A percentile compares a stretch with the other conserved stretches of the same genome.
Conservation (phyloP, 2,329 filamentous ascomycete species). For the Ascocoryne sarcoides region DNA sequence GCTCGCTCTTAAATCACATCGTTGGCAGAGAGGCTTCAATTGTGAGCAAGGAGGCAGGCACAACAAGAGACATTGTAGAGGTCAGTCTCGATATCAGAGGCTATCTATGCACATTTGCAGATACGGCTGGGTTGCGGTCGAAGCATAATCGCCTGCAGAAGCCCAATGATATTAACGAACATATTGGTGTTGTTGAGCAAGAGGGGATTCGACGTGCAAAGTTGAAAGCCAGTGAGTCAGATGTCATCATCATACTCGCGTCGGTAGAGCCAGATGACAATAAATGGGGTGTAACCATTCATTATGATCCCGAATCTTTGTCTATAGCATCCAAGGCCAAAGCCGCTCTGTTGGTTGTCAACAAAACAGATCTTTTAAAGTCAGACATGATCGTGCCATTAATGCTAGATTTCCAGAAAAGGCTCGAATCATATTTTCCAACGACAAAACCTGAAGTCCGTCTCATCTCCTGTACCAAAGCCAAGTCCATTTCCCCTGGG, state of each 20-base stretch:
- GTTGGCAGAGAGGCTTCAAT: constrained; percentile 92
- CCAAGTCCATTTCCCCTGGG: constrained; percentile 27
- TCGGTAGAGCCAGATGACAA: constrained; percentile 51
- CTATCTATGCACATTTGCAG: constrained; percentile 87
- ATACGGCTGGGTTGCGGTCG: constrained; percentile 80
- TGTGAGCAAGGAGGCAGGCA: constrained; percentile 86
- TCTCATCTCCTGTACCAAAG: constrained; percentile 65
- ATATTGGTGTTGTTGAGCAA: constrained; percentile 67
- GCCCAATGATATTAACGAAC: constrained; percentile 7
- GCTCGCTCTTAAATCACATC: constrained; percentile 81
- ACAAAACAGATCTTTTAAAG: constrained; percentile 55
- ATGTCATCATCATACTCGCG: constrained; percentile 75
- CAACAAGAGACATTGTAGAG: constrained; percentile 89
- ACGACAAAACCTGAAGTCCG: constrained; percentile 32
- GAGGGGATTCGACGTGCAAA: constrained; percentile 88
- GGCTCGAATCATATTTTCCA: constrained; percentile 20
- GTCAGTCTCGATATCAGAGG: constrained; percentile 82
- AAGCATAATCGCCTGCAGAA: constrained; percentile 10
- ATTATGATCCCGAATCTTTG: constrained; percentile 47
- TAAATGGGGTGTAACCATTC: constrained; percentile 33
- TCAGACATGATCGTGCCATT: constrained; percentile 29
- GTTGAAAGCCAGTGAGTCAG: constrained; percentile 70
- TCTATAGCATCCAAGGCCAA: constrained; percentile 41
- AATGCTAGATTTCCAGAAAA: not conserved
- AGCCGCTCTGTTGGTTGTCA: constrained; percentile 47